Evolutionary conservation across 2,329 filamentous ascomycete genomes (phyloP).

Genomic region (Myriosclerotinia scirpicola): DNA sequence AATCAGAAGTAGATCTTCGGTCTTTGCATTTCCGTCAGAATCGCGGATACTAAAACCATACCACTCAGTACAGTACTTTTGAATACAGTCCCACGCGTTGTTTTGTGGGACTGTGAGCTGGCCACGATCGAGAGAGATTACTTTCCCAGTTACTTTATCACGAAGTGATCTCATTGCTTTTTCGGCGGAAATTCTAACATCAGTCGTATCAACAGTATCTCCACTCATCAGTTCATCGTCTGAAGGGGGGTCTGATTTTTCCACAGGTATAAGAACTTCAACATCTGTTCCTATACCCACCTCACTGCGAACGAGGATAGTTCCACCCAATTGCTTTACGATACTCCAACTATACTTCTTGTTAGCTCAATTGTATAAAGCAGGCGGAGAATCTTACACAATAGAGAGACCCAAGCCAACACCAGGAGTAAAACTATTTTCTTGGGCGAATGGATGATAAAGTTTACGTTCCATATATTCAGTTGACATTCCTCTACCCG

Average conservation of each 20-base stretch:
- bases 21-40: conserved; percentile 21
- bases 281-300: conserved; percentile 54
- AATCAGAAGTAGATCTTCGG: conserved; percentile 12
- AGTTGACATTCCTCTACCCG: conserved; percentile 61
- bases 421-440: conserved; percentile 57
- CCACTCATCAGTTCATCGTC: neutral
- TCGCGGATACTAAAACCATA: conserved; percentile 31
- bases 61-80: conserved; percentile 37
- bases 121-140: conserved; percentile 27
- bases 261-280: conserved; percentile 42
- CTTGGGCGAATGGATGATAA: conserved; percentile 61
- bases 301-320: conserved; percentile 55
- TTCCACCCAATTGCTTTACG: conserved; percentile 51
- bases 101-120: conserved; percentile 18
- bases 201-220: conserved; percentile 20
- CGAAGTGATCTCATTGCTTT: conserved; percentile 29
- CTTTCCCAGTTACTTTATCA: conserved; percentile 27
- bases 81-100: conserved; percentile 33
- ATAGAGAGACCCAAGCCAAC: conserved; percentile 42
- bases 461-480: conserved; percentile 59
- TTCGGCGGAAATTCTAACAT: conserved; percentile 19
- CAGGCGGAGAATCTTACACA: conserved; percentile 38
- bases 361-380: conserved; percentile 9
- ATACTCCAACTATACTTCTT: conserved; percentile 20
- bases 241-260: conserved; percentile 14